These are phyloP conservation scores for Cenchrus fungigraminus DNA, from an alignment of 176 grass and related monocot species.

Conservation along the genomic window DNA sequence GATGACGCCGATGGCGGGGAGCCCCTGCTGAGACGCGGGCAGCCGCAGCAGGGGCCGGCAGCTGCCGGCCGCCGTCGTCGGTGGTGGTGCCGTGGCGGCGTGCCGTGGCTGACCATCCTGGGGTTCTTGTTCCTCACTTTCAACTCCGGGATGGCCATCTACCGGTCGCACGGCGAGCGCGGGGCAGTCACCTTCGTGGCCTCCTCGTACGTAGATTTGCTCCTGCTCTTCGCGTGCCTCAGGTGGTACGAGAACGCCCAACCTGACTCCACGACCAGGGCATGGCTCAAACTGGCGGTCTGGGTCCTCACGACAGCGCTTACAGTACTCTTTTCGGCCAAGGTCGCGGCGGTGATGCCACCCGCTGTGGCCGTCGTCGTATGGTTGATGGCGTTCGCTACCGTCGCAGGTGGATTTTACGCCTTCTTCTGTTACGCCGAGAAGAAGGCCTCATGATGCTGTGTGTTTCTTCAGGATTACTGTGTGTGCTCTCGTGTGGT, in stretches of 20 bases:
- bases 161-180: background rate
- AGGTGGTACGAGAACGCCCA: background rate
- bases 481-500: too few relatives aligned
- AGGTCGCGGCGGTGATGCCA: conserved; percentile 32
- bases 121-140: background rate
- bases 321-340: background rate
- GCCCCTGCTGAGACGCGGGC: too few relatives aligned
- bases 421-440: background rate
- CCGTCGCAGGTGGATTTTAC: background rate
- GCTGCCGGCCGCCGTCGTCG: background rate
- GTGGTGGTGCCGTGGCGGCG: background rate
- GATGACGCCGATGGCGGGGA: too few relatives aligned
- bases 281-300: background rate
- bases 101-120: background rate
- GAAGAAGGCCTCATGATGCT: background rate
- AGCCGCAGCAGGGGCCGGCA: too few relatives aligned
- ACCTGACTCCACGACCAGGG: background rate
- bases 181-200: background rate
- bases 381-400: background rate
- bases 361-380: background rate
- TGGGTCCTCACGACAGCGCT: conserved; percentile 21
- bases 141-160: conserved; percentile 9
- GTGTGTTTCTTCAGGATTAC: too few relatives aligned
- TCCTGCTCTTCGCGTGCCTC: background rate
- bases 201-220: background rate